These are phyloP conservation scores for Toxoplasma gondii DNA, from an alignment of 169 alveolate genomes.

Conservation along the genomic window DNA sequence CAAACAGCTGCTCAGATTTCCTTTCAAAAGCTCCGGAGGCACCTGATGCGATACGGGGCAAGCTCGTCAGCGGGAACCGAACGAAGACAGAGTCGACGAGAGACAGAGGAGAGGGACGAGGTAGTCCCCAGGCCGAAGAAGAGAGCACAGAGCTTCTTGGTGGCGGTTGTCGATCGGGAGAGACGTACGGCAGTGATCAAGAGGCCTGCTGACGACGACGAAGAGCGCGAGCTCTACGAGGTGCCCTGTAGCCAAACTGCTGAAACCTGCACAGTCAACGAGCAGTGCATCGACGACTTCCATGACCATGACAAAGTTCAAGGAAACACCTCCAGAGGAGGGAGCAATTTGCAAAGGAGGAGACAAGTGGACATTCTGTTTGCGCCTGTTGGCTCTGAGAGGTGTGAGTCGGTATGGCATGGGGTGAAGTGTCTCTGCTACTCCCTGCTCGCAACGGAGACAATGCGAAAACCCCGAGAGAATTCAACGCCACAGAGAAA, in stretches of 20 bases:
- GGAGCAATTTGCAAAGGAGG: background rate
- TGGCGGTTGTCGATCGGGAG: background rate
- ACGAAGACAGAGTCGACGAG: background rate
- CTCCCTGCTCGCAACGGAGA: background rate
- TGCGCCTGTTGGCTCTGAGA: background rate
- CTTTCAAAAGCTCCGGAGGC: background rate
- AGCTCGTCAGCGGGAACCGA: background rate
- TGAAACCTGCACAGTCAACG: no score
- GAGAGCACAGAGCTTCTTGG: background rate
- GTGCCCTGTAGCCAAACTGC: no score
- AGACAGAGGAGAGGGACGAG: background rate
- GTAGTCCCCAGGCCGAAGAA: background rate
- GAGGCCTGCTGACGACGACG: background rate
- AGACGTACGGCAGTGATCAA: background rate
- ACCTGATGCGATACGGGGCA: background rate
- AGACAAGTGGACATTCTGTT: background rate
- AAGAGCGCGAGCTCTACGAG: background rate
- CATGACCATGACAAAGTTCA: no score
- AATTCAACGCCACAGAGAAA: background rate
- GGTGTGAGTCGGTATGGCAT: slow-evolving; percentile 20
- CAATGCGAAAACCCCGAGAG: background rate
- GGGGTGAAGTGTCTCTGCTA: slow-evolving; percentile 2
- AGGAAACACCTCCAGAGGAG: no score
- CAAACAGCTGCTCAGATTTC: slow-evolving; percentile 3
- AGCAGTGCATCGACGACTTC: no score